phyloP scores from a whole-genome alignment of 768 basidiomycete species.

The Leccinum arenicola region DNA sequence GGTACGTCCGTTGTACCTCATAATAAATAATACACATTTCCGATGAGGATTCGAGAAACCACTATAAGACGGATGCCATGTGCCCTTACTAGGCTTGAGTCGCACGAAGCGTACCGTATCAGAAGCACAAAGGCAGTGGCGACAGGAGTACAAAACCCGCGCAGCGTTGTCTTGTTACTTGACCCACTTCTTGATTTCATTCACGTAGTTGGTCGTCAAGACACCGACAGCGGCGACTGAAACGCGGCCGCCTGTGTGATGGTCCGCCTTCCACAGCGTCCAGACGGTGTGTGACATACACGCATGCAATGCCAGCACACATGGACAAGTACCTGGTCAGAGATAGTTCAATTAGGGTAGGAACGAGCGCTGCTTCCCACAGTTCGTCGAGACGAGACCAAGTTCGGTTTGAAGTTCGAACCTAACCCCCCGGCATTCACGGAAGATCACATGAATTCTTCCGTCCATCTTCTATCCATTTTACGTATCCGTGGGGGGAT shows the following conservation, averaged over 20 bases:
- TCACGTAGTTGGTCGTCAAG: conserved; percentile 1
- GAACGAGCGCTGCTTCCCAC: neutral
- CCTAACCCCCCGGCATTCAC: neutral
- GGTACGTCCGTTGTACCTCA: neutral
- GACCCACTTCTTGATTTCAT: conserved; percentile 8
- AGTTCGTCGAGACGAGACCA: neutral
- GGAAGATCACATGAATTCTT: neutral
- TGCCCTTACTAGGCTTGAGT: neutral
- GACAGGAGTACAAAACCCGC: neutral
- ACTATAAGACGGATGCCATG: neutral
- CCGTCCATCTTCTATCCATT: neutral
- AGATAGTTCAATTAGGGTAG: neutral
- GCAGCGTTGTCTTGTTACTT: neutral
- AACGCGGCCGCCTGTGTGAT: neutral
- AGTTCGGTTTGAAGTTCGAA: neutral
- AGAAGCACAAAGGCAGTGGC: neutral
- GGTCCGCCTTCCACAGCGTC: neutral
- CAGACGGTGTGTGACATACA: neutral
- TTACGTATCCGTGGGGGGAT: neutral
- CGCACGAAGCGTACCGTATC: neutral
- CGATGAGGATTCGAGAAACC: neutral
- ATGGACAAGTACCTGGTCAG: neutral
- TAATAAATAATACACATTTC: neutral
- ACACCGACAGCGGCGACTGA: neutral
- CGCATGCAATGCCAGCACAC: neutral